Evolutionary conservation across 352 stramenopile species (phyloP).

Genomic region (Phytophthora colocasiae): DNA sequence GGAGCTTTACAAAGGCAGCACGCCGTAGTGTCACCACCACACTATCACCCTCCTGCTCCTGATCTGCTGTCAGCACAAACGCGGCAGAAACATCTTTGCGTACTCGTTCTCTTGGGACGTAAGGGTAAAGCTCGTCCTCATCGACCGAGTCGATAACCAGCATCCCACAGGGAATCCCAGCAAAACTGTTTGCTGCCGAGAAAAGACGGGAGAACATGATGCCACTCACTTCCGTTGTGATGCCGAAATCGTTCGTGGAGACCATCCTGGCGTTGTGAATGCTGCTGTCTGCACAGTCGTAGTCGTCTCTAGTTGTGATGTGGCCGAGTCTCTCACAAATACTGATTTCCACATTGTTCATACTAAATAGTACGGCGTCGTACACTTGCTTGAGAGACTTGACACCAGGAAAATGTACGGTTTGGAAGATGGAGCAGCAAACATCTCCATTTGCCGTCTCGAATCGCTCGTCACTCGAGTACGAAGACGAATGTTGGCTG

Average conservation of each 20-base stretch:
- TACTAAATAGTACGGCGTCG: constrained; percentile 33
- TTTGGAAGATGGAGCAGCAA: constrained; percentile 39
- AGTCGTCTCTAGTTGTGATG: constrained; percentile 39
- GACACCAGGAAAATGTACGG: constrained; percentile 31
- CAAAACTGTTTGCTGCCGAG: neutral
- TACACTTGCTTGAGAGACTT: constrained; percentile 34
- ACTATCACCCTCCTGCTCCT: neutral
- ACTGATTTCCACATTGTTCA: constrained; percentile 18
- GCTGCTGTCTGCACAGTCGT: constrained; percentile 23
- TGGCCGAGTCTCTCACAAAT: constrained; percentile 45
- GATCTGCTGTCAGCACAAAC: constrained; percentile 16
- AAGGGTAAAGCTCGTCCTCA: constrained; percentile 34
- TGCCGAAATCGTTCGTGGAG: constrained; percentile 13
- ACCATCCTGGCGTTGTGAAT: constrained; percentile 25
- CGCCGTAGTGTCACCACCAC: constrained; percentile 32
- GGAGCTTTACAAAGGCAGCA: constrained; percentile 24
- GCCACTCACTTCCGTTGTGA: constrained; percentile 15
- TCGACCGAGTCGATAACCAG: constrained; percentile 26
- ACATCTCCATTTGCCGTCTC: constrained; percentile 21
- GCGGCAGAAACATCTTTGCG: constrained; percentile 25
- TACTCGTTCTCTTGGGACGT: constrained; percentile 18
- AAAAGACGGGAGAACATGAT: constrained; percentile 14
- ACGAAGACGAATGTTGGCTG: neutral
- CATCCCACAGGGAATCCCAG: constrained; percentile 14
- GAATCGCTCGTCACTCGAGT: constrained; percentile 18